Conservation (phyloP, 2,329 filamentous ascomycete species). For the Aspergillus hiratsukae region DNA sequence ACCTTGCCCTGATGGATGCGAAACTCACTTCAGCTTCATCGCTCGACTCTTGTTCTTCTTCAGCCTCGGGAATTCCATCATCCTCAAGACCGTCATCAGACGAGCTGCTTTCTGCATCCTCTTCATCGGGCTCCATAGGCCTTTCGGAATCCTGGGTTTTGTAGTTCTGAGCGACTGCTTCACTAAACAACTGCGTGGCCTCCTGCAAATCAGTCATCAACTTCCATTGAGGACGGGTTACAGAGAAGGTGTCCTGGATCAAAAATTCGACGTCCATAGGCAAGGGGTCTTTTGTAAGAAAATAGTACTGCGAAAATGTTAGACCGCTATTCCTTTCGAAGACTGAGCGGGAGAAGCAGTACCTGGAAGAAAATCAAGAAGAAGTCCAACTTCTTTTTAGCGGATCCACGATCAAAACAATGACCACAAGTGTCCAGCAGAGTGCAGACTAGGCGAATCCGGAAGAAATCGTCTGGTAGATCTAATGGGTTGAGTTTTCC, state of each 20-base stretch:
- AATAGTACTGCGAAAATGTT: slow-evolving; percentile 68
- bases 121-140: slow-evolving; percentile 67
- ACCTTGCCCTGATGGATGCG: not conserved
- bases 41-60: slow-evolving; percentile 51
- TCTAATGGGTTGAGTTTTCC: slow-evolving; percentile 75
- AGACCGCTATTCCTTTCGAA: slow-evolving; percentile 8
- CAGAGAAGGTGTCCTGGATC: slow-evolving; percentile 82
- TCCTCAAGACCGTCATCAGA: slow-evolving; percentile 74
- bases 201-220: slow-evolving; percentile 75
- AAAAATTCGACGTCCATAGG: slow-evolving; percentile 98
- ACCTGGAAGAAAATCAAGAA: slow-evolving; percentile 93
- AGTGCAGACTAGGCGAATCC: slow-evolving; percentile 83
- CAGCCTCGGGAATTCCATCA: slow-evolving; percentile 50
- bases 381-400: slow-evolving; percentile 96
- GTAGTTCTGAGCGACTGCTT: slow-evolving; percentile 86
- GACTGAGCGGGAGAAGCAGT: slow-evolving; percentile 2
- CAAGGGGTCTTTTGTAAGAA: slow-evolving; percentile 79
- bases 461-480: slow-evolving; percentile 90
- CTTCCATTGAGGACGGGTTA: slow-evolving; percentile 90
- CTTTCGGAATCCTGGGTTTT: slow-evolving; percentile 71
- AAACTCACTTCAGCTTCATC: slow-evolving; percentile 44
- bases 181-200: slow-evolving; percentile 74
- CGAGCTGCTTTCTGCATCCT: slow-evolving; percentile 63
- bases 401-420: slow-evolving; percentile 89
- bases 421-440: slow-evolving; percentile 92